phyloP scores from a whole-genome alignment of 192 early-diverging fungal species.

The Endogone sp. region DNA sequence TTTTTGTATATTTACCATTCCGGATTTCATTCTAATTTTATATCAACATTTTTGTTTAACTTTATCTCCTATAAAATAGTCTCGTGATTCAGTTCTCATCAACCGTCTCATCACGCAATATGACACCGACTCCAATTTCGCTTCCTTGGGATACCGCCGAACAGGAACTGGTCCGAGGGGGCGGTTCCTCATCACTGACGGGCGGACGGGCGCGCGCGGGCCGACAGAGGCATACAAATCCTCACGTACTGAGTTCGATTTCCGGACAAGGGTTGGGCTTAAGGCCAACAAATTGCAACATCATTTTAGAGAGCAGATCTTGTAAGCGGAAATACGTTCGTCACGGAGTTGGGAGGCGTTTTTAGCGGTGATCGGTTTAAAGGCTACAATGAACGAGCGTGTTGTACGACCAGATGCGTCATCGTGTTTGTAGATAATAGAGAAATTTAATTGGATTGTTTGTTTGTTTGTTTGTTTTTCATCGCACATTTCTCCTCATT shows the following conservation, averaged over 20 bases:
- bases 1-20: too few species aligned
- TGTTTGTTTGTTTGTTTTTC: too few species aligned
- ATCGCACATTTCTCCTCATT: too few species aligned
- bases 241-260: slow-evolving; percentile 53
- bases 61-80: too few species aligned
- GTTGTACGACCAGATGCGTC: too few species aligned
- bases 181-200: slow-evolving; percentile 24
- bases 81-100: slow-evolving; percentile 79
- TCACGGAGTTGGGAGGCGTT: background rate
- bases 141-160: slow-evolving; percentile 13
- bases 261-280: slow-evolving; percentile 60
- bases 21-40: too few species aligned
- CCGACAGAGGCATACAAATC: slow-evolving; percentile 53
- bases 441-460: too few species aligned
- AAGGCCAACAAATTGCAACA: slow-evolving; percentile 85
- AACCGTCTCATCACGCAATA: slow-evolving; percentile 77
- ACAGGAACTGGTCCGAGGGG: slow-evolving; percentile 4
- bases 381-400: too few species aligned
- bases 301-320: slow-evolving; percentile 82
- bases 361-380: too few species aligned
- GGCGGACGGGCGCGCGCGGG: slow-evolving; percentile 6
- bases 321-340: slow-evolving; percentile 25
- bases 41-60: too few species aligned
- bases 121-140: slow-evolving; percentile 41
- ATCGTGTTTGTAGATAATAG: too few species aligned